A percentile compares a stretch with the other conserved stretches of the same genome.
Conservation (phyloP, 768 basidiomycete species). For the Naganishia randhawae region DNA sequence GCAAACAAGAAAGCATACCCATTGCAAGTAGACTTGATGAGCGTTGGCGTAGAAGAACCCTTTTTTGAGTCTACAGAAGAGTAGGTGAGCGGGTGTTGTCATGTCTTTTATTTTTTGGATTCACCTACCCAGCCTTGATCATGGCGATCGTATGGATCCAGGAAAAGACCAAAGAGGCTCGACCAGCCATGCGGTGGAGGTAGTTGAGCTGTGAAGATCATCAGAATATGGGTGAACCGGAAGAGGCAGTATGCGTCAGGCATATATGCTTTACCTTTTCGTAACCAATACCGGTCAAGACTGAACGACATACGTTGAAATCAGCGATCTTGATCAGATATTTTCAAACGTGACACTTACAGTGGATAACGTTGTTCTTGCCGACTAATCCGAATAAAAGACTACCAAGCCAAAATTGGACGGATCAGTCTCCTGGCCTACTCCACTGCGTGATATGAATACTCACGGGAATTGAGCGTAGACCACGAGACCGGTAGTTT, state of each 20-base stretch:
- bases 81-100: neutral
- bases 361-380: slow-evolving; percentile 26
- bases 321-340: neutral
- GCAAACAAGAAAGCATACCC: slow-evolving; percentile 29
- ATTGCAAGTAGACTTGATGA: slow-evolving; percentile 22
- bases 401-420: neutral
- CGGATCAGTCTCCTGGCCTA: neutral
- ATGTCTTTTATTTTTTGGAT: neutral
- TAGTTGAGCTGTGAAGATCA: slow-evolving; percentile 39
- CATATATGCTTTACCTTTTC: slow-evolving; percentile 50
- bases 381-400: slow-evolving; percentile 26
- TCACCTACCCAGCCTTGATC: slow-evolving; percentile 28
- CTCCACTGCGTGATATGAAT: neutral
- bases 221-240: neutral
- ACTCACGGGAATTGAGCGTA: slow-evolving; percentile 14
- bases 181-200: slow-evolving; percentile 46
- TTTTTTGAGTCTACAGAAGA: slow-evolving; percentile 6
- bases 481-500: slow-evolving; percentile 10
- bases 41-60: slow-evolving; percentile 11
- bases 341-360: neutral
- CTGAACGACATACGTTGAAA: neutral
- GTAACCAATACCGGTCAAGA: slow-evolving; percentile 58
- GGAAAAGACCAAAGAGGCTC: slow-evolving; percentile 37
- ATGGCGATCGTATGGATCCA: slow-evolving; percentile 41
- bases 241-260: neutral